Conservation (phyloP, 129 eudicot species). For the Lonicera japonica region DNA sequence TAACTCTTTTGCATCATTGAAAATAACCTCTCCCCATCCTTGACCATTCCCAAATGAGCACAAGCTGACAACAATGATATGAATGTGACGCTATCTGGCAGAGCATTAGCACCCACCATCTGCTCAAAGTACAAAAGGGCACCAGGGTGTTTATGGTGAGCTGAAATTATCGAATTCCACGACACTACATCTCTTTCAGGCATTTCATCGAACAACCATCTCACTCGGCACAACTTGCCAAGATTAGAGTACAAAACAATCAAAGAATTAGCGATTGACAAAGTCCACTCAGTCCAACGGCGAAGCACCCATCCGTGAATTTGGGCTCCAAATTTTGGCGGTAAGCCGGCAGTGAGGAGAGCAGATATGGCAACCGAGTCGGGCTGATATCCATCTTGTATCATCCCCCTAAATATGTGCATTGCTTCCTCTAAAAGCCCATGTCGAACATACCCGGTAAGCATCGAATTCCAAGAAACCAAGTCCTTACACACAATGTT, state of each 20-base stretch:
- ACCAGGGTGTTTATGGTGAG: slow-evolving; percentile 38
- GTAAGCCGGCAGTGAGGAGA: slow-evolving; percentile 31
- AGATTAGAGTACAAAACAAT: slow-evolving; percentile 39
- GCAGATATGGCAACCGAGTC: slow-evolving; percentile 51
- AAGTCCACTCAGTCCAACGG: slow-evolving; percentile 33
- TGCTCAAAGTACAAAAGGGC: slow-evolving; percentile 44
- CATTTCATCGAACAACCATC: slow-evolving; percentile 51
- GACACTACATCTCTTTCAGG: slow-evolving; percentile 60
- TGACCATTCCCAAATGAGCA: slow-evolving; percentile 57
- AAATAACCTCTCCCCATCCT: slow-evolving; percentile 61
- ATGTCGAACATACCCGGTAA: slow-evolving; percentile 51
- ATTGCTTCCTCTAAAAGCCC: slow-evolving; percentile 40
- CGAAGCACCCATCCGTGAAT: slow-evolving; percentile 64
- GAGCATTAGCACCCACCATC: slow-evolving; percentile 26
- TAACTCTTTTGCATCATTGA: slow-evolving; percentile 33
- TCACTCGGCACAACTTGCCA: slow-evolving; percentile 23
- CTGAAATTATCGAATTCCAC: slow-evolving; percentile 81
- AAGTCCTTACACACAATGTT: slow-evolving; percentile 42
- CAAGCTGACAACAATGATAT: slow-evolving; percentile 63
- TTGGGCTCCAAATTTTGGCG: slow-evolving; percentile 29
- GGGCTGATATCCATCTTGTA: slow-evolving; percentile 36
- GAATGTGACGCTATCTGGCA: slow-evolving; percentile 58
- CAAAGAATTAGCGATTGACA: slow-evolving; percentile 52
- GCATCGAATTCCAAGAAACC: slow-evolving; percentile 82
- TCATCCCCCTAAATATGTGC: slow-evolving; percentile 34